These are phyloP conservation scores for Pestalotiopsis sp. DNA, from an alignment of 2,329 filamentous ascomycete species.

Conservation along the genomic window DNA sequence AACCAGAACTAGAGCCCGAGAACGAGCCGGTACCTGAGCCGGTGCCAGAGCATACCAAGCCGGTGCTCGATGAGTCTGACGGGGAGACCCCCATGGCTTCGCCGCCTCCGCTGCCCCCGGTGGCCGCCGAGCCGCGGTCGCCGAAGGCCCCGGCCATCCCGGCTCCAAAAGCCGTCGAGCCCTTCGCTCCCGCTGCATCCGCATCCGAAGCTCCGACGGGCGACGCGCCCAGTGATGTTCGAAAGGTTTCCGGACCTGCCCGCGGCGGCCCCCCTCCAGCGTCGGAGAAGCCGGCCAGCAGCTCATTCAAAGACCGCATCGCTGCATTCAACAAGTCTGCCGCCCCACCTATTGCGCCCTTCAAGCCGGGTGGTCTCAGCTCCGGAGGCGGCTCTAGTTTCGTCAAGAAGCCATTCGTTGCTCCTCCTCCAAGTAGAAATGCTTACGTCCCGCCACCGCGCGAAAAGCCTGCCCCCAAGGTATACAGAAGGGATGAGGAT, in stretches of 20 bases:
- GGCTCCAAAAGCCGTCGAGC: slow-evolving; percentile 40
- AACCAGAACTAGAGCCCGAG: slow-evolving; percentile 35
- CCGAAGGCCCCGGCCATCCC: slow-evolving; percentile 31
- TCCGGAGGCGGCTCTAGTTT: slow-evolving; percentile 65
- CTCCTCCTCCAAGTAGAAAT: slow-evolving; percentile 90
- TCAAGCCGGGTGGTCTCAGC: slow-evolving; percentile 73
- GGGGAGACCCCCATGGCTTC: slow-evolving; percentile 37
- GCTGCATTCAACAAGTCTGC: slow-evolving; percentile 94
- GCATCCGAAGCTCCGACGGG: slow-evolving; percentile 30
- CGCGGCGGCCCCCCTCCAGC: slow-evolving; percentile 65
- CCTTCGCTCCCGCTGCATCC: slow-evolving; percentile 37
- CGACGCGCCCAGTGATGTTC: slow-evolving; percentile 40
- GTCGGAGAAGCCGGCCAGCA: slow-evolving; percentile 72
- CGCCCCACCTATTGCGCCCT: slow-evolving; percentile 84
- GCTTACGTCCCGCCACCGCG: slow-evolving; percentile 81
- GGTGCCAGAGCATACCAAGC: slow-evolving; percentile 22
- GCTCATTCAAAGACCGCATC: slow-evolving; percentile 92
- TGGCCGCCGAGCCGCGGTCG: slow-evolving; percentile 29
- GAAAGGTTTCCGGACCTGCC: slow-evolving; percentile 42
- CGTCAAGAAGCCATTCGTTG: slow-evolving; percentile 96
- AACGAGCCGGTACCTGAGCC: slow-evolving; percentile 29
- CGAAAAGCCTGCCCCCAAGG: slow-evolving; percentile 71
- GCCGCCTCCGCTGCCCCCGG: slow-evolving; percentile 23
- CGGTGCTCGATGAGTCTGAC: slow-evolving; percentile 21
- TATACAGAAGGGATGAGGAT: slow-evolving; percentile 88